A percentile compares a stretch with the other conserved stretches of the same genome.
These are phyloP conservation scores for Hamamelis virginiana DNA, from an alignment of 164 flowering plant genomes.

Conservation along the genomic window DNA sequence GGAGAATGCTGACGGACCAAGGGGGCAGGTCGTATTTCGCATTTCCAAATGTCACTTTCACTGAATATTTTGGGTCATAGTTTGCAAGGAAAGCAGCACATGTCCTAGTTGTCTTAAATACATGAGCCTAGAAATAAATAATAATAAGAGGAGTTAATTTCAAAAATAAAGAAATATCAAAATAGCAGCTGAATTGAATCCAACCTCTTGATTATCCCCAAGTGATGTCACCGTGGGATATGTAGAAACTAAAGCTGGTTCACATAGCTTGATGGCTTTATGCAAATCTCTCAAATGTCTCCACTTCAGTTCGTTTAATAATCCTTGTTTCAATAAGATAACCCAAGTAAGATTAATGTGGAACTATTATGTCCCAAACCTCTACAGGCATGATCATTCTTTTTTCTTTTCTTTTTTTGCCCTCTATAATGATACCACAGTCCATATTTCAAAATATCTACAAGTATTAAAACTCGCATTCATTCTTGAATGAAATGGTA, in stretches of 20 bases:
- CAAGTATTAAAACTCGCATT: no score
- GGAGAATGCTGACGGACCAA: slow-evolving; percentile 92
- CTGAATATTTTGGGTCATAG: slow-evolving; percentile 43
- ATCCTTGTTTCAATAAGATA: slow-evolving; percentile 40
- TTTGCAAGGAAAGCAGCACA: slow-evolving; percentile 96
- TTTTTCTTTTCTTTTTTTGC: no score
- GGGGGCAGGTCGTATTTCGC: slow-evolving; percentile 69
- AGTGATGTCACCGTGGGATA: slow-evolving; percentile 56
- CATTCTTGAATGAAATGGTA: no score
- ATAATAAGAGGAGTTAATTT: neutral
- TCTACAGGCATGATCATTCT: no score
- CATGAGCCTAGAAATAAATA: slow-evolving; percentile 57
- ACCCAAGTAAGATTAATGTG: neutral
- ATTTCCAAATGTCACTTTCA: slow-evolving; percentile 50
- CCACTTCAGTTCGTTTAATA: slow-evolving; percentile 75
- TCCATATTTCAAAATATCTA: no score
- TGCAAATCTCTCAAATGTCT: slow-evolving; percentile 86
- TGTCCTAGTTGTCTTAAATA: slow-evolving; percentile 52
- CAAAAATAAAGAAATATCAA: neutral
- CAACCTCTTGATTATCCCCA: slow-evolving; percentile 71
- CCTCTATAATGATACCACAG: no score
- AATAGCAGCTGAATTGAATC: neutral
- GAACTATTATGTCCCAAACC: no score
- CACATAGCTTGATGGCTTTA: slow-evolving; percentile 77
- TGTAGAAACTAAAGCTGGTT: slow-evolving; percentile 70